These are phyloP conservation scores for Melampsora occidentalis DNA, from an alignment of 1,284 basidiomycete genomes.

Conservation along the genomic window DNA sequence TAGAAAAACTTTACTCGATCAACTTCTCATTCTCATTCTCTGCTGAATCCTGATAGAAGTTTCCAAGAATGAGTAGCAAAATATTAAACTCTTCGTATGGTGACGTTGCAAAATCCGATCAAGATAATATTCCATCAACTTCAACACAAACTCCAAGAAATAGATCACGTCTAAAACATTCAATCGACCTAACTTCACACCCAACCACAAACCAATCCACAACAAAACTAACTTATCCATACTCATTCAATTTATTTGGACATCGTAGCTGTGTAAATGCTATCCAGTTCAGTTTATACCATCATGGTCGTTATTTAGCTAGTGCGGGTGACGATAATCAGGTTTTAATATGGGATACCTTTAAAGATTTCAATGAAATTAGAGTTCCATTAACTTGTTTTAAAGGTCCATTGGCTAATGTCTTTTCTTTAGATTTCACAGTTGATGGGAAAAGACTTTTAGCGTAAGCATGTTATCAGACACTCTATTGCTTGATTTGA, in stretches of 20 bases:
- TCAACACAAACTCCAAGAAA: not conserved
- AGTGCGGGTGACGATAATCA: constrained; percentile 23
- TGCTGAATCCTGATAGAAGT: too few relatives aligned
- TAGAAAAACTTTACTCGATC: too few relatives aligned
- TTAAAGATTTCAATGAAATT: constrained; percentile 22
- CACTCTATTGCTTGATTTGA: not conserved
- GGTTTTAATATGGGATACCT: constrained; percentile 33
- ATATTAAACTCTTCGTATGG: too few relatives aligned
- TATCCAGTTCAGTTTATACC: constrained; percentile 14
- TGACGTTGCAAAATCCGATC: too few relatives aligned
- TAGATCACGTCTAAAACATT: not conserved
- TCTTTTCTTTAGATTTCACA: constrained; percentile 36
- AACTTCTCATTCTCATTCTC: too few relatives aligned
- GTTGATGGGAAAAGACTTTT: constrained; percentile 13
- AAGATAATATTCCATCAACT: too few relatives aligned
- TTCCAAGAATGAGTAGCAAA: too few relatives aligned
- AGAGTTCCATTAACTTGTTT: not conserved
- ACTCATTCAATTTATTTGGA: constrained; percentile 16
- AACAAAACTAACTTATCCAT: constrained; percentile 3
- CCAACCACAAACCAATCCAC: not conserved
- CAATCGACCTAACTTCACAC: not conserved
- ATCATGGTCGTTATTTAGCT: constrained; percentile 23
- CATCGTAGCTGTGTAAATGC: constrained; percentile 31
- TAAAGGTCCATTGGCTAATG: constrained; percentile 23
- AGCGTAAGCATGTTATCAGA: constrained; percentile 7